Evolutionary conservation across 2,329 filamentous ascomycete genomes (phyloP).

Genomic region (Herpotrichia juniperi): DNA sequence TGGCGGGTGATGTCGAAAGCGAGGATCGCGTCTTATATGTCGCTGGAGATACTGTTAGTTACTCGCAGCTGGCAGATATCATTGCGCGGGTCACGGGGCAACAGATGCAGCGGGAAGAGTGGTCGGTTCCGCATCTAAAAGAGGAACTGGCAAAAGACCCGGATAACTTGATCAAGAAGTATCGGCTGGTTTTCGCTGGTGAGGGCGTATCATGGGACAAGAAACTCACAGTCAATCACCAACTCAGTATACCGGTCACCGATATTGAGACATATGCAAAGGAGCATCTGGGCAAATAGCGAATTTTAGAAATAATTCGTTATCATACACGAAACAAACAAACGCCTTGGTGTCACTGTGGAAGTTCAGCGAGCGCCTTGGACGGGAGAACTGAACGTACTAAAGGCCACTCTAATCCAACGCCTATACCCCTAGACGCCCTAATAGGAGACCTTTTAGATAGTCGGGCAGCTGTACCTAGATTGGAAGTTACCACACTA

Average conservation of each 20-base stretch:
- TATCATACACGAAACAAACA: not conserved
- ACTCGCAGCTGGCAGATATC: conserved; percentile 59
- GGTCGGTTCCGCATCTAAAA: conserved; percentile 54
- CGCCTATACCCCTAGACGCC: not conserved
- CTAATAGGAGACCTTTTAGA: no score
- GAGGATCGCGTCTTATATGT: conserved; percentile 59
- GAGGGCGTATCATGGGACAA: conserved; percentile 65
- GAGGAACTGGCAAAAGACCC: conserved; percentile 56
- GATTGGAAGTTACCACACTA: no score
- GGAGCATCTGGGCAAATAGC: conserved; percentile 1
- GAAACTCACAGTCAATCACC: conserved; percentile 58
- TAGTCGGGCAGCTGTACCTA: no score
- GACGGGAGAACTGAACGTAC: conserved; percentile 1
- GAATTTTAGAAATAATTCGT: not conserved
- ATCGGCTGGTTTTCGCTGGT: conserved; percentile 66
- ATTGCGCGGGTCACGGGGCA: conserved; percentile 54
- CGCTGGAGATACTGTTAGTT: conserved; percentile 68
- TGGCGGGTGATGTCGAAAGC: conserved; percentile 43
- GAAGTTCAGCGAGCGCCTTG: not conserved
- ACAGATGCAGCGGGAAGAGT: conserved; percentile 57
- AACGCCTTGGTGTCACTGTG: not conserved
- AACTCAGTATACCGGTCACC: conserved; percentile 54
- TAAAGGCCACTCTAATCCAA: not conserved
- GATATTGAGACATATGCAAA: conserved; percentile 50
- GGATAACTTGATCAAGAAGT: conserved; percentile 61